Base-by-base conservation (phyloP, 768 basidiomycete species). In the Fomitopsis serialis region DNA sequence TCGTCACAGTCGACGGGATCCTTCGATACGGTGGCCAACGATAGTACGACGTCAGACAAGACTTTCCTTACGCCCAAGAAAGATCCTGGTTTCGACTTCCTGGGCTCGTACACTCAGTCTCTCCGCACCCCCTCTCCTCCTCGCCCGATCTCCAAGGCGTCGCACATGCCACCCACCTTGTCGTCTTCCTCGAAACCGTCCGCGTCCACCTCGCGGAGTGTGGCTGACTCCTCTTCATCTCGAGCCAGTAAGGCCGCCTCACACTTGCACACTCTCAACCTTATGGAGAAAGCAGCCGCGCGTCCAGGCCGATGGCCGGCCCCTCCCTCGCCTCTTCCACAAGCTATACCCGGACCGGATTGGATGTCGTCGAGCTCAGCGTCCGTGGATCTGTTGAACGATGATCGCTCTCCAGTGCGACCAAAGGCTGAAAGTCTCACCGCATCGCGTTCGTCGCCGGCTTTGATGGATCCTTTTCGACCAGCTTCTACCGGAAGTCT, bases 241-340 rank as follows among this genome's bases (percentile, higher is more conserved):
- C 61, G 44, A 19, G 19, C 37, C 53, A 56, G 34, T 68, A 63
- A 44, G 68, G 67, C 71, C 32, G 72, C 74, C 12, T 76, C 78
- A 52, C 83, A 83, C 57, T 72, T 75, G 53, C 79, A 84, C 36
- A 82, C 84, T 1, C 66, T 78, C 55, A 81, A 73, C 55, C 70
- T 88, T 23, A 64, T 89, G 59, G 76, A 82, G 56, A 69, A 66
- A 15, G 86, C 80, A 8, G 82, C 82, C 8, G 68, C 80, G 2
- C 72, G 73, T 13, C 66, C 70, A 2, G 71, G 76, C 1, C 53
- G 61, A 3, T 78, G 76, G 76, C 76, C 77, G 37, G 66, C 68
- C 6, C 78, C 78, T n/a, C 69, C 75, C 0, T 75, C 79, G 9
- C 77, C 77, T 2, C 61, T 74, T 0, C 76, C 76, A 9, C 67